Evolutionary conservation across 495 filamentous ascomycete species (phyloP).

Genomic region (Neurospora sp.): DNA sequence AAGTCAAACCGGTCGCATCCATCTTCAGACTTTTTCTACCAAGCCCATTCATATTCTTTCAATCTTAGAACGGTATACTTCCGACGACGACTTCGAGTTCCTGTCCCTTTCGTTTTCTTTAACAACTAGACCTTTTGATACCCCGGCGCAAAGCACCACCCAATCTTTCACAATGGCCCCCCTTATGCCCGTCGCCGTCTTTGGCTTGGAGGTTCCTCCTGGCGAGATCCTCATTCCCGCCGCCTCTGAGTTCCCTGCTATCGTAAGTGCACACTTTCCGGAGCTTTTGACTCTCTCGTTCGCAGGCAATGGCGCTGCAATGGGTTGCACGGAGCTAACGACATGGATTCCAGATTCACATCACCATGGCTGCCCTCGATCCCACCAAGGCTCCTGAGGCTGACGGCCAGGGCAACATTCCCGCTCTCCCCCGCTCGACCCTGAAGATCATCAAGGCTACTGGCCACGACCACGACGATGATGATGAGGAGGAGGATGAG

Average conservation of each 20-base stretch:
- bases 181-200: conserved; percentile 66
- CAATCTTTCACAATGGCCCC: conserved; percentile 16
- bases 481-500: conserved; percentile 50
- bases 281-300: background rate
- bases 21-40: background rate
- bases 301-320: background rate
- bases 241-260: conserved; percentile 62
- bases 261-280: conserved; percentile 48
- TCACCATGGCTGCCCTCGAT: conserved; percentile 98
- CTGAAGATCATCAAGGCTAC: conserved; percentile 75
- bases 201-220: conserved; percentile 77
- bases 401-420: conserved; percentile 50
- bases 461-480: conserved; percentile 40
- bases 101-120: background rate
- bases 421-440: conserved; percentile 61
- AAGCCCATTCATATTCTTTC: background rate
- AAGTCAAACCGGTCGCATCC: background rate
- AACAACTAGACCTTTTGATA: background rate
- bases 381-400: conserved; percentile 64
- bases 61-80: background rate
- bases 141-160: background rate
- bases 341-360: conserved; percentile 58
- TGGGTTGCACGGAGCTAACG: conserved; percentile 2
- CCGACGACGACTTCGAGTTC: background rate
- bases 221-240: conserved; percentile 68